Base-by-base conservation (phyloP, 1,284 basidiomycete genomes). In the Rhodotorula sp. region DNA sequence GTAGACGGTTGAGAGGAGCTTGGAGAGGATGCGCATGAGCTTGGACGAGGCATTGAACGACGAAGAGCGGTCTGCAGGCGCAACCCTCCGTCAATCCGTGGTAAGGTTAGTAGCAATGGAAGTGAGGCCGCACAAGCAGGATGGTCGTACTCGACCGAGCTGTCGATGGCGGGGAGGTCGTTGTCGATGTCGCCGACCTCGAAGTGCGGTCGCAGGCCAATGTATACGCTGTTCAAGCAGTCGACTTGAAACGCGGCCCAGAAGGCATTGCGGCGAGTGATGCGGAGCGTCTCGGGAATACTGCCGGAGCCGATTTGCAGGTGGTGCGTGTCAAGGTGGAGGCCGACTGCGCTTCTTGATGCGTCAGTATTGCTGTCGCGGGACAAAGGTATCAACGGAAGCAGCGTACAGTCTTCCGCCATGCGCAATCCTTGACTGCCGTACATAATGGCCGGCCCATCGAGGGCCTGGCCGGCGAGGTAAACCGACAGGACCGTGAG, bases 281-380 rank as follows among this genome's bases (percentile, higher is more conserved):
- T n/a, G 9, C 55, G 49, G 27, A 72, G 59, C 17, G 50, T 25
- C 8, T 65, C 48, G 4, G 46, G 9, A 3, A 67, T 63, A 7
- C 23, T 25, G n/a, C 69, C 64, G 0, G 44, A 41, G 25, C 67
- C 66, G 14, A 72, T 59, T 7, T 53, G 52, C 1, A 72, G 63
- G 14, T 63, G 66, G n/a, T 68, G 62, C 41, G 65, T 61, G n/a
- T 58, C 66, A 7, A 72, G 70, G 13, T 68, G 67, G 4, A 68
- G 53, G 0, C 70, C 70, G 50, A 71, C 66, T 52, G 66, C 44
- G 10, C 62, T 34, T 42, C n/a, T 41, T 25, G 4, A n/a, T 34
- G 4, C 2, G 53, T 42, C n/a, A 62, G 54, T 34, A 3, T n/a
- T 17, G 16, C 23, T 12, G 25, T 21, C 10, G 4, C 1, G 2